Evolutionary conservation across 495 filamentous ascomycete species (phyloP).

Genomic region (Podospora anserina): DNA sequence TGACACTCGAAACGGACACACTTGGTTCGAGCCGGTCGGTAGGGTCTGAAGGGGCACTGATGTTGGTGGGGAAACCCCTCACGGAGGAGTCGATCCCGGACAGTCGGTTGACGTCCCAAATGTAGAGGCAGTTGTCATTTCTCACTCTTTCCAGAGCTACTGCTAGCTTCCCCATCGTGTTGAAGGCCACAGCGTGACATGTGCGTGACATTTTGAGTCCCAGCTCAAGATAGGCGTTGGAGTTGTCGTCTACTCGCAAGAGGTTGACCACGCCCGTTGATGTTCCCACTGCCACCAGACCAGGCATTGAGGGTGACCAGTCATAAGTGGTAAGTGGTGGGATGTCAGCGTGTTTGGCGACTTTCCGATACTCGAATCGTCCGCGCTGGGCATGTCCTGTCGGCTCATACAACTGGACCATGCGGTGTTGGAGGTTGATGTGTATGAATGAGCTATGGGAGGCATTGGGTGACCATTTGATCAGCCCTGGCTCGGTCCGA

Average conservation of each 20-base stretch:
- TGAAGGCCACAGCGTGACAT: constrained; percentile 91
- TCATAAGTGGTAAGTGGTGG: constrained; percentile 90
- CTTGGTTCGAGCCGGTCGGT: constrained; percentile 71
- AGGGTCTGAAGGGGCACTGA: constrained; percentile 53
- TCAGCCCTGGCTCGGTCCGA: constrained; percentile 52
- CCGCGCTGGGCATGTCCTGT: constrained; percentile 54
- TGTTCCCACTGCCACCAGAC: constrained; percentile 80
- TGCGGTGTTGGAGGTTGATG: constrained; percentile 76
- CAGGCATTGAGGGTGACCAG: constrained; percentile 72
- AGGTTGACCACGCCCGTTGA: constrained; percentile 80
- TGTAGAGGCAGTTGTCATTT: constrained; percentile 87
- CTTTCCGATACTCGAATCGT: constrained; percentile 60
- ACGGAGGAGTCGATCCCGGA: constrained; percentile 42
- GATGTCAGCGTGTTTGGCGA: constrained; percentile 72
- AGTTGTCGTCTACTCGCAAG: constrained; percentile 66
- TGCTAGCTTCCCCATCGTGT: constrained; percentile 70
- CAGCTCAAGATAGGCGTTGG: constrained; percentile 64
- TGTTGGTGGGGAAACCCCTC: constrained; percentile 38
- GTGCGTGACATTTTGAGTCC: constrained; percentile 80
- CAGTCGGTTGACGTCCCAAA: constrained; percentile 83
- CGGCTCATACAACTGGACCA: constrained; percentile 75
- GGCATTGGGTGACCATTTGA: constrained; percentile 88
- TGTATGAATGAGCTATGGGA: constrained; percentile 66
- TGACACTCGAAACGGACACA: constrained; percentile 83
- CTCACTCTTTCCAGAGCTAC: constrained; percentile 87